Base-by-base conservation (phyloP, 768 basidiomycete genomes). In the Suillus alpinus region DNA sequence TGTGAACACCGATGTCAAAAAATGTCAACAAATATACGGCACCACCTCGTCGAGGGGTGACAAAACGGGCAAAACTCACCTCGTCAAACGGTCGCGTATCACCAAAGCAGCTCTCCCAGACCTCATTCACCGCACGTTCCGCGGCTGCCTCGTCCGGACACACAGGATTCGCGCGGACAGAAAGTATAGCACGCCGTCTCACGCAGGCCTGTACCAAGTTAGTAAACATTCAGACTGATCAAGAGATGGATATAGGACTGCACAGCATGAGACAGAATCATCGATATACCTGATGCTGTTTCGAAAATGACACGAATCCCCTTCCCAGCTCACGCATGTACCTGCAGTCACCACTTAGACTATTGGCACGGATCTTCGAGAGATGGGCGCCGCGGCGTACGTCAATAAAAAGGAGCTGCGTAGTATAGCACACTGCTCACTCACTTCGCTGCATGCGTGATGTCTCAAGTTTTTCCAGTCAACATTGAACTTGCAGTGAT, bases 11-110 rank as follows among this genome's bases (percentile, higher is more conserved):
- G 29, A 56, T 56, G 26, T 13, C 7, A 56, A 55, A 16, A 26
- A 49, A 47, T n/a, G n/a, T 43, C 41, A 43, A 43, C 4, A n/a
- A 20, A n/a, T 52, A n/a, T 14, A 40, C 40, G 52, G 56, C 53
- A 29, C 29, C 20, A 10, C 56, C 39, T 34, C n/a, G 50, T 40
- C 52, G 52, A 37, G 16, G 14, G 52, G 5, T 3, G 14, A 26
- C 26, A 39, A 1, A 32, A n/a, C 34, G 7, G 10, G 23, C 9
- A 36, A 7, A 13, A 63, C 71, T 58, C 67, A 93, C 94, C 88
- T 98, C 95, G 73, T 99, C 97, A 72, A 98, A 99, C 9, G 97
- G 96, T 63, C 96, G 77, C 6, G 95, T 98, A 71, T 98, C 97
- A 40, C 83, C 88, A 75, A 92, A 95, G 73, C 96, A 99, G 66